Conservation (phyloP, 1,284 basidiomycete species). For the Tylopilus orsonianus region DNA sequence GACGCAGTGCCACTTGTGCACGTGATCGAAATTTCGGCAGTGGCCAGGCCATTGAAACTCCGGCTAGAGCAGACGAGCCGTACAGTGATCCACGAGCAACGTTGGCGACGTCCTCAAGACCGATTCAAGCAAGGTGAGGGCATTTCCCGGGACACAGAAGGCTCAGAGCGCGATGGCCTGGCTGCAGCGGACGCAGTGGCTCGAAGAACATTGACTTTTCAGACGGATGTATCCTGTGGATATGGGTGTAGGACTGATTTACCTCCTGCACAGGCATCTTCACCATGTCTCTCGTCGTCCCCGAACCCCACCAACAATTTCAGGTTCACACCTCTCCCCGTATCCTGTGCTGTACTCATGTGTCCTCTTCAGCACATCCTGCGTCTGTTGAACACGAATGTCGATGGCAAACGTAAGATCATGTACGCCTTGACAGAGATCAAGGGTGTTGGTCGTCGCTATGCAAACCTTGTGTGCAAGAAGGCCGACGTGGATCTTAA, state of each 20-base stretch:
- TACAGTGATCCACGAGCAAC: conserved; percentile 10
- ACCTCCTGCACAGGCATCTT: conserved; percentile 9
- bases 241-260: conserved; percentile 23
- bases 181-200: neutral
- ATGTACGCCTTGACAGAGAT: conserved; percentile 99
- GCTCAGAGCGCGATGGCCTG: neutral
- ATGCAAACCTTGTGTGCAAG: conserved; percentile 99
- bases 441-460: conserved; percentile 99
- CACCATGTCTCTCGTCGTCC: conserved; percentile 90
- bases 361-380: conserved; percentile 76
- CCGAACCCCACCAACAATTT: conserved; percentile 91
- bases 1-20: conserved; percentile 21
- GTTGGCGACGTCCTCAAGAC: conserved; percentile 20
- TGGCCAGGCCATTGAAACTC: conserved; percentile 28
- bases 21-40: conserved; percentile 29
- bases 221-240: conserved; percentile 19
- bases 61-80: conserved; percentile 12
- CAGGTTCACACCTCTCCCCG: conserved; percentile 51
- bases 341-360: conserved; percentile 5
- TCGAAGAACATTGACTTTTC: conserved; percentile 1
- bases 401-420: conserved; percentile 98
- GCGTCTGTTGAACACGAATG: conserved; percentile 99
- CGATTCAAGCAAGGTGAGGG: conserved; percentile 28
- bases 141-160: neutral
- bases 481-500: conserved; percentile 99